Conservation (phyloP, 148 eudicot genomes). For the Simmondsia chinensis region DNA sequence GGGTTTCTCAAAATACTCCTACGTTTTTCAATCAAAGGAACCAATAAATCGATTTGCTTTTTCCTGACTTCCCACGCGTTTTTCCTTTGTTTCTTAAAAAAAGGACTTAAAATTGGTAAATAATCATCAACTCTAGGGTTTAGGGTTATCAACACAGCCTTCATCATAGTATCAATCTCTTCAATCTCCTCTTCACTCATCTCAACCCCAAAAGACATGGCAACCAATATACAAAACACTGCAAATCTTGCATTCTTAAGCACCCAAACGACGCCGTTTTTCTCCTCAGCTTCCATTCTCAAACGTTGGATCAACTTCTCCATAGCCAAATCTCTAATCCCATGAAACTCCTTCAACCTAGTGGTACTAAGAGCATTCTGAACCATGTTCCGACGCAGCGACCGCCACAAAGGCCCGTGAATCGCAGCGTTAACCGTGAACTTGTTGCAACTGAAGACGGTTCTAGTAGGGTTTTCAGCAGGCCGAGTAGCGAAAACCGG, state of each 20-base stretch:
- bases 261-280: constrained; percentile 53
- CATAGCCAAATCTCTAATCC: constrained; percentile 44
- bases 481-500: constrained; percentile 72
- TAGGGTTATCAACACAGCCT: constrained; percentile 45
- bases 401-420: constrained; percentile 84
- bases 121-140: constrained; percentile 81
- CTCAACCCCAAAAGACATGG: constrained; percentile 80
- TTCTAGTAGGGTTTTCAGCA: constrained; percentile 67
- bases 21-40: constrained; percentile 55
- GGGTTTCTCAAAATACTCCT: constrained; percentile 34
- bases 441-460: constrained; percentile 67
- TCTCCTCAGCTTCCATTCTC: constrained; percentile 40
- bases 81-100: constrained; percentile 67
- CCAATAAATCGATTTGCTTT: constrained; percentile 49
- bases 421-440: constrained; percentile 77
- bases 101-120: constrained; percentile 53
- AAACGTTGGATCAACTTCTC: constrained; percentile 46
- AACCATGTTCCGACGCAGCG: constrained; percentile 75
- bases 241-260: constrained; percentile 64
- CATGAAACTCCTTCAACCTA: constrained; percentile 34
- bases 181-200: constrained; percentile 71
- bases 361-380: constrained; percentile 63
- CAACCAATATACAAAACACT: constrained; percentile 57
- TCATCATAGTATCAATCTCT: constrained; percentile 64
- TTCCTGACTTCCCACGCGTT: constrained; percentile 40